A percentile compares a stretch with the other conserved stretches of the same genome.
Conservation (phyloP, 2,329 filamentous ascomycete species). For the Aspergillus eucalypticola region DNA sequence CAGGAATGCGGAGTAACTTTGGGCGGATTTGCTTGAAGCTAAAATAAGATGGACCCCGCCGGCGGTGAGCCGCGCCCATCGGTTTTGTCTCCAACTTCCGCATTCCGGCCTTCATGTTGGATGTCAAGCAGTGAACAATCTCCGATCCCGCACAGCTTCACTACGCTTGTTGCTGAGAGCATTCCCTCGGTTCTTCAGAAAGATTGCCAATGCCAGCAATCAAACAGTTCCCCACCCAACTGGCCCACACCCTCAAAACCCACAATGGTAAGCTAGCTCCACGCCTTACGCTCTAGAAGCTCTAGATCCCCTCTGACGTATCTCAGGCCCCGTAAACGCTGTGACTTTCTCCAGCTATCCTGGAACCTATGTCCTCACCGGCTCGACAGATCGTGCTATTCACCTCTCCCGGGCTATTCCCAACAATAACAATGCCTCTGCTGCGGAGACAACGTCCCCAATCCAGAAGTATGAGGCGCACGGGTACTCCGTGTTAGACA, state of each 20-base stretch:
- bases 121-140: not conserved
- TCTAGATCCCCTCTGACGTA: not conserved
- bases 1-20: slow-evolving; percentile 3
- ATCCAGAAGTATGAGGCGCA: slow-evolving; percentile 90
- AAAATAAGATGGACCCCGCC: not conserved
- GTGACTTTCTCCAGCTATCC: slow-evolving; percentile 71
- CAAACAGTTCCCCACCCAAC: slow-evolving; percentile 40
- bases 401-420: slow-evolving; percentile 73
- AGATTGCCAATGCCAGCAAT: slow-evolving; percentile 27
- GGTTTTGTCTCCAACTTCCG: not conserved
- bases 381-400: slow-evolving; percentile 79
- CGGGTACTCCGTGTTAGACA: slow-evolving; percentile 85
- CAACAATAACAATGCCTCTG: slow-evolving; percentile 37
- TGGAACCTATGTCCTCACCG: slow-evolving; percentile 78
- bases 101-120: not conserved
- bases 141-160: not conserved
- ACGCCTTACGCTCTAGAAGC: not conserved
- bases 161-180: not conserved
- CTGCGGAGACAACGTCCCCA: slow-evolving; percentile 50
- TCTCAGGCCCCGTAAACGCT: slow-evolving; percentile 68
- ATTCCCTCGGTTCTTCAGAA: not conserved
- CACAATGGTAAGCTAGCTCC: slow-evolving; percentile 41
- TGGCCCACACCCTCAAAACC: slow-evolving; percentile 47
- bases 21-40: not conserved
- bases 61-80: slow-evolving; percentile 10